These are phyloP conservation scores for Solanum aculeatissimum DNA, from an alignment of 305 asterid genomes.

Conservation along the genomic window DNA sequence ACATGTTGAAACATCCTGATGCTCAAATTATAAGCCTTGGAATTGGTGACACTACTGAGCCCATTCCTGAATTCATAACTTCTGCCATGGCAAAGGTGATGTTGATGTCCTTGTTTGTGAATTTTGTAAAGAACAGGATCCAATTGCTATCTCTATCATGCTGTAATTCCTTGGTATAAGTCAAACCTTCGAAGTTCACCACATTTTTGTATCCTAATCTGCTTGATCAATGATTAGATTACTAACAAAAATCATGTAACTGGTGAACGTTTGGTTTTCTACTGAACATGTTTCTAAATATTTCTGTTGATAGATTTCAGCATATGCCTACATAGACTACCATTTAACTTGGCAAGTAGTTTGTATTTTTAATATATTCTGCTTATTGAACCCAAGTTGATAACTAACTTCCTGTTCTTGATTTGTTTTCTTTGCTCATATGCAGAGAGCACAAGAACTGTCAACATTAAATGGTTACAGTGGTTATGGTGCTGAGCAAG, in stretches of 20 bases:
- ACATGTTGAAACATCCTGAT: conserved; percentile 67
- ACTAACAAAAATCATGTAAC: neutral
- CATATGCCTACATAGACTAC: neutral
- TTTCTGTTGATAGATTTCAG: neutral
- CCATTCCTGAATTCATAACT: conserved; percentile 82
- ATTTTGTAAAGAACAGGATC: neutral
- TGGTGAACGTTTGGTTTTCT: neutral
- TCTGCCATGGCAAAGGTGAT: conserved; percentile 87
- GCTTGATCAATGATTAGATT: neutral
- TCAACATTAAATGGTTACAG: conserved; percentile 80
- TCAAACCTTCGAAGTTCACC: neutral
- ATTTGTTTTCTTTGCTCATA: neutral
- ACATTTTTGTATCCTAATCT: neutral
- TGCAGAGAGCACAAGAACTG: conserved; percentile 61
- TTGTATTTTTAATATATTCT: neutral
- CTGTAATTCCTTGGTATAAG: neutral
- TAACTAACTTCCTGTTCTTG: neutral
- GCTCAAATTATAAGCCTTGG: conserved; percentile 95
- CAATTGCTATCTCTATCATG: neutral
- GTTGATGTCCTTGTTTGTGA: conserved; percentile 1
- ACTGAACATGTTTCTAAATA: neutral
- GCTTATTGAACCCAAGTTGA: neutral
- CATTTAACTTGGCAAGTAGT: neutral
- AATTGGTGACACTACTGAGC: conserved; percentile 98
- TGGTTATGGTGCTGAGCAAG: conserved; percentile 99